phyloP scores from a whole-genome alignment of 305 asterid species.

The Caryopteris hybrid region DNA sequence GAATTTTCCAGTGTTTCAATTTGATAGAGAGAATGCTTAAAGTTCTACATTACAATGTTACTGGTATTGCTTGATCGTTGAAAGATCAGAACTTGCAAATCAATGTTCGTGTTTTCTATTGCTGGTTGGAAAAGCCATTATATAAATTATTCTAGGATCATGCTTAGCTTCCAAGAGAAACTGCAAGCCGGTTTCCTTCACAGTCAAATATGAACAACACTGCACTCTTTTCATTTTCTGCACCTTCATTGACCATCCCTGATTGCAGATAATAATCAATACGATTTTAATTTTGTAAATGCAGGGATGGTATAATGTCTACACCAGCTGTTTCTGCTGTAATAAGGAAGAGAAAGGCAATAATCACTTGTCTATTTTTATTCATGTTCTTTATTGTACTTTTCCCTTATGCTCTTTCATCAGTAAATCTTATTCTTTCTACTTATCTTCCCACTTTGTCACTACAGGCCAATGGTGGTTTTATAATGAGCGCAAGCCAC shows the following conservation, averaged over 20 bases:
- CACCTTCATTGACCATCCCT: no score
- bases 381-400: constrained; percentile 5
- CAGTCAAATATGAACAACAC: not conserved
- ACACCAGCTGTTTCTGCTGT: constrained; percentile 98
- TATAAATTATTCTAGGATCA: not conserved
- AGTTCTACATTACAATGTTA: not conserved
- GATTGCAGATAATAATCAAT: no score
- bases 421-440: constrained; percentile 6
- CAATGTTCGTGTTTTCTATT: constrained; percentile 1
- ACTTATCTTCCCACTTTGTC: constrained; percentile 12
- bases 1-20: not conserved
- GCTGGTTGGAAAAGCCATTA: no score
- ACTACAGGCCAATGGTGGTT: constrained; percentile 91
- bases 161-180: not conserved
- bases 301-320: constrained; percentile 91
- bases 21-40: not conserved
- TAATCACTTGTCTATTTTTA: constrained; percentile 7
- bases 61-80: not conserved
- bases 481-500: constrained; percentile 98
- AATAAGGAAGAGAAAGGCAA: constrained; percentile 84
- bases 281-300: no score
- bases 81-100: not conserved
- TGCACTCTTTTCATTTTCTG: no score
- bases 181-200: not conserved
- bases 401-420: constrained; percentile 12